Evolutionary conservation across 768 basidiomycete genomes (phyloP).

Genomic region (Phylloporus rhodoxanthus): DNA sequence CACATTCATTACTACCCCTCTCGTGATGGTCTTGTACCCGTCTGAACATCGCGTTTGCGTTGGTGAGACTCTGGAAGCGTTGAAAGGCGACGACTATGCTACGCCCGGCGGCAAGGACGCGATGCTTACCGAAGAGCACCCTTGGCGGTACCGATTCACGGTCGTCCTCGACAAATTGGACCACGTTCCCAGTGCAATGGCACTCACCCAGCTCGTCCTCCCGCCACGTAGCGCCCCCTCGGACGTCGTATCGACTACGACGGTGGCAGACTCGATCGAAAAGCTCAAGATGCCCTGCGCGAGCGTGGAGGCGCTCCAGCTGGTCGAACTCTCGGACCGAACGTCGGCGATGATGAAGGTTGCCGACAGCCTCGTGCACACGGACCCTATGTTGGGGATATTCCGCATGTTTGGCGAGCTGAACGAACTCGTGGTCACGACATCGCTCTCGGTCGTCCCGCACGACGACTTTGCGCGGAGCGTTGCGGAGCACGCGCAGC

Average conservation of each 20-base stretch:
- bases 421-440: conserved; percentile 57
- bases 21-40: conserved; percentile 63
- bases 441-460: conserved; percentile 68
- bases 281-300: conserved; percentile 27
- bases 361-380: conserved; percentile 60
- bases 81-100: conserved; percentile 33
- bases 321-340: conserved; percentile 76
- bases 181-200: conserved; percentile 85
- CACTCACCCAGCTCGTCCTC: conserved; percentile 77
- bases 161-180: conserved; percentile 89
- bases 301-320: conserved; percentile 68
- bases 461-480: conserved; percentile 67
- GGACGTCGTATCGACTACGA: conserved; percentile 7
- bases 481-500: conserved; percentile 62
- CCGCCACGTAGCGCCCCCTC: conserved; percentile 20
- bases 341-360: conserved; percentile 59
- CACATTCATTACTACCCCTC: conserved; percentile 83
- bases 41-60: conserved; percentile 51
- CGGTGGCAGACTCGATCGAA: conserved; percentile 3
- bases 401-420: conserved; percentile 75
- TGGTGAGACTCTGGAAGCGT: conserved; percentile 6
- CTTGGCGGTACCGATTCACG: conserved; percentile 59
- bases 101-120: conserved; percentile 6
- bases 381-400: conserved; percentile 67
- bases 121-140: conserved; percentile 12